A percentile compares a stretch with the other conserved stretches of the same genome.
Conservation (phyloP, 306 rosid species). For the Rosa rugosa region DNA sequence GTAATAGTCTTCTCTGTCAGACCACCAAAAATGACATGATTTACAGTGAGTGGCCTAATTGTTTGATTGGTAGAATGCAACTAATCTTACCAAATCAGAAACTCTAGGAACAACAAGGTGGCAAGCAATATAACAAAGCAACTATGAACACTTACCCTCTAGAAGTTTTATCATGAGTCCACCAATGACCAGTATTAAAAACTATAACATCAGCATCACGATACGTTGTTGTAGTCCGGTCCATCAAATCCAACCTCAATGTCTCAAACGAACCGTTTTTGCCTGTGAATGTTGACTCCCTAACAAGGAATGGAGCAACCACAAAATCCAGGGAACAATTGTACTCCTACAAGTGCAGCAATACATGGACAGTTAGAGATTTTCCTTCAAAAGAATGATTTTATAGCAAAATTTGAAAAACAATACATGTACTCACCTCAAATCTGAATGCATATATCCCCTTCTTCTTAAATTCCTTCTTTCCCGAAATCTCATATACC, state of each 20-base stretch:
- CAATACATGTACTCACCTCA: slow-evolving; percentile 58
- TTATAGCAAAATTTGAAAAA: not conserved
- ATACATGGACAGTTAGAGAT: slow-evolving; percentile 18
- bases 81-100: slow-evolving; percentile 15
- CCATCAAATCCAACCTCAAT: slow-evolving; percentile 92
- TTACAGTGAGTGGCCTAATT: slow-evolving; percentile 5
- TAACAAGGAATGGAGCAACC: slow-evolving; percentile 81
- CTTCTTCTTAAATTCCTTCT: slow-evolving; percentile 73
- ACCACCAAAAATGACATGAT: slow-evolving; percentile 21
- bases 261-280: slow-evolving; percentile 69
- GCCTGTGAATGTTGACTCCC: slow-evolving; percentile 63
- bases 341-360: slow-evolving; percentile 62
- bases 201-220: slow-evolving; percentile 78
- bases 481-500: slow-evolving; percentile 84
- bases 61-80: not conserved
- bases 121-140: slow-evolving; percentile 14
- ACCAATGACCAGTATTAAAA: slow-evolving; percentile 98
- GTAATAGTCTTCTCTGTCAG: slow-evolving; percentile 80
- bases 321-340: slow-evolving; percentile 89
- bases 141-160: slow-evolving; percentile 56
- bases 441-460: slow-evolving; percentile 79
- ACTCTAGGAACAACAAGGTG: slow-evolving; percentile 6
- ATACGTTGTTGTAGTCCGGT: slow-evolving; percentile 57
- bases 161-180: slow-evolving; percentile 98
- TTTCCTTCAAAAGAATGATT: not conserved